Evolutionary conservation across 805 yeast genomes (phyloP).

Genomic region (Spathaspora girioi): DNA sequence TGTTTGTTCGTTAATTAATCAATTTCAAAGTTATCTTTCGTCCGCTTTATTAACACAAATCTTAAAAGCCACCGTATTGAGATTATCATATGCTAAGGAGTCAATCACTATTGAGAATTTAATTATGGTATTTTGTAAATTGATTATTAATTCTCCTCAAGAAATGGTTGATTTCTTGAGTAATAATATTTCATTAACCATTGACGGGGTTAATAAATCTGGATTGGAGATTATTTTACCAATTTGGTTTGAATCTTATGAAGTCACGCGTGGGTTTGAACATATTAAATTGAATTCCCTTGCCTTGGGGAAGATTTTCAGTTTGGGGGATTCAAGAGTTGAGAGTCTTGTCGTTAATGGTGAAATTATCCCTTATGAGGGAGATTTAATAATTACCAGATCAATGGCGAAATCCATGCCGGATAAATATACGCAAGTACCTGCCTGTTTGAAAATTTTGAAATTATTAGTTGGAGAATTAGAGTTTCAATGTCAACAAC

Average conservation of each 20-base stretch:
- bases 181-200: slow-evolving; percentile 11
- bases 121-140: slow-evolving; percentile 68
- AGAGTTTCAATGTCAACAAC: slow-evolving; percentile 55
- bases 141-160: slow-evolving; percentile 59
- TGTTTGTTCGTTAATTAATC: slow-evolving; percentile 55
- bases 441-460: slow-evolving; percentile 69
- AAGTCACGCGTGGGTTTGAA: slow-evolving; percentile 73
- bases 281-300: slow-evolving; percentile 63
- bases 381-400: slow-evolving; percentile 74
- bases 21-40: slow-evolving; percentile 39
- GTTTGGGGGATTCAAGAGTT: slow-evolving; percentile 53
- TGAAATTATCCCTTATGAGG: slow-evolving; percentile 60
- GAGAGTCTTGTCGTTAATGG: slow-evolving; percentile 64
- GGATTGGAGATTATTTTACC: slow-evolving; percentile 60
- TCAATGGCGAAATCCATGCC: slow-evolving; percentile 74
- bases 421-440: slow-evolving; percentile 56
- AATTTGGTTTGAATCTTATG: slow-evolving; percentile 83
- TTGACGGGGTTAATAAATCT: slow-evolving; percentile 12
- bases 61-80: slow-evolving; percentile 66
- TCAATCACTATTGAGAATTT: slow-evolving; percentile 75
- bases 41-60: slow-evolving; percentile 48
- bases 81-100: slow-evolving; percentile 65
- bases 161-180: slow-evolving; percentile 63
- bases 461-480: slow-evolving; percentile 70
- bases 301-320: slow-evolving; percentile 67